Evolutionary conservation across 139 green algal species (phyloP).

Genomic region (Ostreobium quekettii): DNA sequence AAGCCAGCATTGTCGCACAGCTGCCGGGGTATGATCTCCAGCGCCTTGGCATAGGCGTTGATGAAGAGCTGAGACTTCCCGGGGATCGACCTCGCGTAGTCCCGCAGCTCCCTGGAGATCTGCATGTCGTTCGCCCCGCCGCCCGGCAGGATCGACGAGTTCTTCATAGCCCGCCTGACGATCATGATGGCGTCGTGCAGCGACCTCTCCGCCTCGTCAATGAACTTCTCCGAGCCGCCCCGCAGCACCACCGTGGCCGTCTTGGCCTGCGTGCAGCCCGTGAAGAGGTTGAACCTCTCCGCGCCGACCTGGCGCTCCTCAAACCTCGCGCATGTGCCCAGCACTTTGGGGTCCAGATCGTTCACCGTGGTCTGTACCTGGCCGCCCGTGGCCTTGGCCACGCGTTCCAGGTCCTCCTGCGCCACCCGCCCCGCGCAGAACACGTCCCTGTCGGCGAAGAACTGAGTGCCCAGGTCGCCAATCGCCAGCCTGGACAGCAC

Average conservation of each 20-base stretch:
- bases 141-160: conserved; percentile 75
- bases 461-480: conserved; percentile 92
- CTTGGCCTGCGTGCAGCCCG: conserved; percentile 72
- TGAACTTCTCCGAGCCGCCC: conserved; percentile 94
- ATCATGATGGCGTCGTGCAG: conserved; percentile 99
- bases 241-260: conserved; percentile 95
- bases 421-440: conserved; percentile 93
- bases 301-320: conserved; percentile 95
- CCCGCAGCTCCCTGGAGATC: conserved; percentile 41
- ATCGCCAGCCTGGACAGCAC: conserved; percentile 86
- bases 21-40: conserved; percentile 93
- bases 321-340: conserved; percentile 83
- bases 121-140: conserved; percentile 96
- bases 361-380: conserved; percentile 88
- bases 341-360: conserved; percentile 62
- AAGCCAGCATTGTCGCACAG: conserved; percentile 96
- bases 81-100: conserved; percentile 55
- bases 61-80: conserved; percentile 95
- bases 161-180: conserved; percentile 79
- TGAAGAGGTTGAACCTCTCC: conserved; percentile 98
- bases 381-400: conserved; percentile 75
- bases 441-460: conserved; percentile 94
- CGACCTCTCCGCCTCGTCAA: conserved; percentile 90
- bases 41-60: conserved; percentile 79
- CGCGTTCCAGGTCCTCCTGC: conserved; percentile 81